Percentiles rank a stretch among this genome's conserved stretches.
Evolutionary conservation across 257 asterid species (phyloP).

Genomic region (Salvia rosmarinus): DNA sequence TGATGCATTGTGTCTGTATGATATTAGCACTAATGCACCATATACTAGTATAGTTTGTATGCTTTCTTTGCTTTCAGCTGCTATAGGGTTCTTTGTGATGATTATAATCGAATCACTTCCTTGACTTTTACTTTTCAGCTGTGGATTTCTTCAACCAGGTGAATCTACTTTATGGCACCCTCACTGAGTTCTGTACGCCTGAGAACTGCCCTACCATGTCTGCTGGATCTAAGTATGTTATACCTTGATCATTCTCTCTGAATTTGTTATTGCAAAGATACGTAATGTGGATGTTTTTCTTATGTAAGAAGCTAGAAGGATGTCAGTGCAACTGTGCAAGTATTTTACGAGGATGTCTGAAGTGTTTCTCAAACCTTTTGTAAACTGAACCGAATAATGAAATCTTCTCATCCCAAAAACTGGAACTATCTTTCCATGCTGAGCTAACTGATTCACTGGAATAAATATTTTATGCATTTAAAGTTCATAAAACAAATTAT

Average conservation of each 20-base stretch:
- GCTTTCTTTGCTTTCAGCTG: constrained; percentile 21
- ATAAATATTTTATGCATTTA: not conserved
- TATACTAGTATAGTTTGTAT: not conserved
- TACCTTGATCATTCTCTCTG: constrained; percentile 7
- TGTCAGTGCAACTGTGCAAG: not conserved
- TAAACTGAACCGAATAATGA: not conserved
- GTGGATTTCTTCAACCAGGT: constrained; percentile 99
- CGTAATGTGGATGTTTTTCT: not conserved
- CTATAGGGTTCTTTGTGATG: constrained; percentile 21
- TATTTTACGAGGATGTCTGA: not conserved
- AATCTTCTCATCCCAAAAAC: not conserved
- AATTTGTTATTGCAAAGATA: constrained; percentile 4
- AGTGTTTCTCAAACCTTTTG: not conserved
- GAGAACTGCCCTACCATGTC: constrained; percentile 97
- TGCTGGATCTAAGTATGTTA: constrained; percentile 91
- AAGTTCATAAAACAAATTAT: not conserved
- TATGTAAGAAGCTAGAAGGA: not conserved
- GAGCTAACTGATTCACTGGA: not conserved
- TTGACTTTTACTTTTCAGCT: constrained; percentile 60
- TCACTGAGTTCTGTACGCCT: constrained; percentile 86
- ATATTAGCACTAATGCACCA: not conserved
- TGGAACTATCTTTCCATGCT: not conserved
- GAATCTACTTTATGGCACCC: constrained; percentile 91
- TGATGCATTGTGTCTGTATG: constrained; percentile 1
- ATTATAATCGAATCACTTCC: constrained; percentile 33